Conservation (phyloP, 371 early-diverging fungal species). For the Lichtheimia ramosa region DNA sequence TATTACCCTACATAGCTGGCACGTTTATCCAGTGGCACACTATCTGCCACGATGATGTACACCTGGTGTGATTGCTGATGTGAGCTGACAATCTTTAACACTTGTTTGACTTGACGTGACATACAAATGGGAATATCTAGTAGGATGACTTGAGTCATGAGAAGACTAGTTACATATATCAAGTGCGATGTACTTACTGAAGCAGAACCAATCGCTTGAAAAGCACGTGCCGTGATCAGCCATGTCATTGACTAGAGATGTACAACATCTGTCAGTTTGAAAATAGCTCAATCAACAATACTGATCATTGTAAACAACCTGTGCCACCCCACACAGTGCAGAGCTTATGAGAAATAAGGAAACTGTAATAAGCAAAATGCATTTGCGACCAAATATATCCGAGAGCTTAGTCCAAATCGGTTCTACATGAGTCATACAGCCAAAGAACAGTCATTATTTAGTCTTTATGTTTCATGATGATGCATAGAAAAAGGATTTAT, state of each 20-base stretch:
- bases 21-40: constrained; percentile 55
- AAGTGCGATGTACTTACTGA: too few species aligned
- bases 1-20: constrained; percentile 57
- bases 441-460: too few species aligned
- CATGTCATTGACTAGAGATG: constrained; percentile 47
- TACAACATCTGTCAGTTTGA: too few species aligned
- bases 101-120: too few species aligned
- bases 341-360: constrained; percentile 61
- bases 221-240: constrained; percentile 63
- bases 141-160: too few species aligned
- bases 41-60: constrained; percentile 65
- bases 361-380: constrained; percentile 53
- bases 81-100: too few species aligned
- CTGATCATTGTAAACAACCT: too few species aligned
- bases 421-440: constrained; percentile 10
- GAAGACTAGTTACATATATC: too few species aligned
- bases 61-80: constrained; percentile 6
- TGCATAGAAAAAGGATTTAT: neutral
- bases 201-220: constrained; percentile 64
- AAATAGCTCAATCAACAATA: too few species aligned
- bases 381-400: constrained; percentile 77
- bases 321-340: constrained; percentile 54
- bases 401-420: constrained; percentile 60
- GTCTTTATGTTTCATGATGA: too few species aligned
- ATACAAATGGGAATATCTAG: neutral